Percentiles rank a stretch among this genome's conserved stretches.
These are phyloP conservation scores for Rhododendron mucronatum DNA, from an alignment of 148 eudicot genomes.

Conservation along the genomic window DNA sequence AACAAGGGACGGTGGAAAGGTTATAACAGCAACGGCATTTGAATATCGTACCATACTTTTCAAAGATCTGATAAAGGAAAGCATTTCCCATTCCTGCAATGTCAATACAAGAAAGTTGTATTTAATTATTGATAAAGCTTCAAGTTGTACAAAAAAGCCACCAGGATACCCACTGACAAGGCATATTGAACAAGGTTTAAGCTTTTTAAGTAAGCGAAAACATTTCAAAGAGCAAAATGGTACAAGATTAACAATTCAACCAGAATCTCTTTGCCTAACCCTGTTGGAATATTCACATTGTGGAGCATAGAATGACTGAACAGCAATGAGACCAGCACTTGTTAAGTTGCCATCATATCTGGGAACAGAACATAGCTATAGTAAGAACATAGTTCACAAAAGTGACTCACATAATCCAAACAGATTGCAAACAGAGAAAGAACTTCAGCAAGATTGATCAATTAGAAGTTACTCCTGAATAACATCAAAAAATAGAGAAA, in stretches of 20 bases:
- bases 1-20: constrained; percentile 74
- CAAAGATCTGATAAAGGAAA: constrained; percentile 75
- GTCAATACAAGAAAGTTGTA: not conserved
- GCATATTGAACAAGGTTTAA: not conserved
- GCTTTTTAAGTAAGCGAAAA: not conserved
- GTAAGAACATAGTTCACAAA: not conserved
- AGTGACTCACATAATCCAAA: not conserved
- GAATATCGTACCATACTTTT: constrained; percentile 67
- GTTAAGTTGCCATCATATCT: constrained; percentile 42
- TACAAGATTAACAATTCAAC: not conserved
- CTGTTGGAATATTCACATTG: constrained; percentile 74
- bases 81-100: constrained; percentile 86
- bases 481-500: not conserved
- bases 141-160: not conserved
- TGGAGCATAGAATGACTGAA: constrained; percentile 88
- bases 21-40: constrained; percentile 76
- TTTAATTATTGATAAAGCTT: not conserved
- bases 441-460: not conserved
- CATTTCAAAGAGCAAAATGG: not conserved
- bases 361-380: constrained; percentile 11
- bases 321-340: constrained; percentile 70
- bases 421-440: not conserved
- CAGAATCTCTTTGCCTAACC: constrained; percentile 32
- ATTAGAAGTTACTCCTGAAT: not conserved
- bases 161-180: not conserved